Evolutionary conservation across 2,329 filamentous ascomycete genomes (phyloP).

Genomic region (Fusarium avenaceum): DNA sequence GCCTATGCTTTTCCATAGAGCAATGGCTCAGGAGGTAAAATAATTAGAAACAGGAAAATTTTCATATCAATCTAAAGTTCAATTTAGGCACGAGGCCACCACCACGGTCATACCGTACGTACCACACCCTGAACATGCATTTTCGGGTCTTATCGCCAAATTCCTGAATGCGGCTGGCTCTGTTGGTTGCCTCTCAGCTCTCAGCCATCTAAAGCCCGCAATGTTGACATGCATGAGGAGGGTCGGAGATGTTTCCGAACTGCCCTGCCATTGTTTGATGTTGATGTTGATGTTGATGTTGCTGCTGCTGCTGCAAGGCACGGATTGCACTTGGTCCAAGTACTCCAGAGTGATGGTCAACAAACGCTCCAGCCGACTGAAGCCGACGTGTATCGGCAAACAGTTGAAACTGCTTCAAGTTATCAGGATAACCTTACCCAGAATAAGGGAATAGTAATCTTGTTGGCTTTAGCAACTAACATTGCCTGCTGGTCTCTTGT

Average conservation of each 20-base stretch:
- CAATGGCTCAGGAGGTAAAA: conserved; percentile 25
- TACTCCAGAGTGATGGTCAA: background rate
- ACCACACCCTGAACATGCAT: conserved; percentile 10
- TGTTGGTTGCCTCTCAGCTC: conserved; percentile 41
- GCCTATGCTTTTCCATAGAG: conserved; percentile 27
- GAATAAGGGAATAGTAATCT: conserved; percentile 24
- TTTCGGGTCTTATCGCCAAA: conserved; percentile 26
- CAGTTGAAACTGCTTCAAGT: conserved; percentile 1
- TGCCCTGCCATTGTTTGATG: conserved; percentile 6
- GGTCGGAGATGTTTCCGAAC: conserved; percentile 14
- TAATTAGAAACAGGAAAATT: conserved; percentile 19
- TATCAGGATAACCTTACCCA: conserved; percentile 13
- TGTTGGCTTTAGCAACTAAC: conserved; percentile 19
- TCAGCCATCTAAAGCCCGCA: conserved; percentile 14
- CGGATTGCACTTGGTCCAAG: conserved; percentile 15
- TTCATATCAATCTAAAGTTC: conserved; percentile 26
- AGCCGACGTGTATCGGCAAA: conserved; percentile 27
- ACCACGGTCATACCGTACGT: conserved; percentile 14
- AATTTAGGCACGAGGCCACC: conserved; percentile 37
- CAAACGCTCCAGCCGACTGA: conserved; percentile 11
- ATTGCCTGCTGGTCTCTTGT: conserved; percentile 21
- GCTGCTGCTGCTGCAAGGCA: conserved; percentile 41
- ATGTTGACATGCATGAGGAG: conserved; percentile 42
- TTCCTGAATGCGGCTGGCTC: conserved; percentile 37
- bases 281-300: conserved; percentile 10